Percentiles rank a stretch among this genome's conserved stretches.
phyloP scores from a whole-genome alignment of 768 basidiomycete genomes.

The Podaxis rugospora region DNA sequence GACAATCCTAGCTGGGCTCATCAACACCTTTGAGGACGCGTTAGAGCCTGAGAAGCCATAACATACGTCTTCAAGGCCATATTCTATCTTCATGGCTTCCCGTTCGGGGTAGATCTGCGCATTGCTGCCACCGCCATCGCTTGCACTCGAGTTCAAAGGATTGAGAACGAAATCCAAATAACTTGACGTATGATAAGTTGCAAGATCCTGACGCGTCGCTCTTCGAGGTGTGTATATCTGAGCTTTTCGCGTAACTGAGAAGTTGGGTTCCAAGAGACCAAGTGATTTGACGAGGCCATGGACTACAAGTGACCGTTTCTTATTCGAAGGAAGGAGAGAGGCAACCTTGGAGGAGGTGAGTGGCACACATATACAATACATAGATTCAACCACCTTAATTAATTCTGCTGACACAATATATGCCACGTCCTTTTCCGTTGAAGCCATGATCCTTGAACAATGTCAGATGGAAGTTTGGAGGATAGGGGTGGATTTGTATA shows the following conservation, averaged over 20 bases:
- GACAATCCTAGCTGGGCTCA: constrained; percentile 62
- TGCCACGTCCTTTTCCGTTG: constrained; percentile 20
- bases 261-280: constrained; percentile 37
- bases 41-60: neutral
- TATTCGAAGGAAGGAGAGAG: constrained; percentile 65
- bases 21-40: neutral
- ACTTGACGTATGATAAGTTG: constrained; percentile 63
- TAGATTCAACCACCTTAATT: constrained; percentile 35
- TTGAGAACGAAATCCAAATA: constrained; percentile 61
- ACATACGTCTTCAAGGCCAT: constrained; percentile 42
- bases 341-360: constrained; percentile 25
- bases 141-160: constrained; percentile 22
- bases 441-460: neutral
- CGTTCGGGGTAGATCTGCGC: neutral
- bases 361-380: neutral
- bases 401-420: constrained; percentile 60
- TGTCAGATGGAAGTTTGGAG: neutral
- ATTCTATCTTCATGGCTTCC: constrained; percentile 27
- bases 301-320: constrained; percentile 57
- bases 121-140: constrained; percentile 4
- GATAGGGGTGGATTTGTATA: neutral
- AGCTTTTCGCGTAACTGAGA: constrained; percentile 24
- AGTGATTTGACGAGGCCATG: constrained; percentile 57
- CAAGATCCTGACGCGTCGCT: constrained; percentile 56
- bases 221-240: constrained; percentile 47